Evolutionary conservation across 768 basidiomycete genomes (phyloP).

Genomic region (Gelatoporia subvermispora): DNA sequence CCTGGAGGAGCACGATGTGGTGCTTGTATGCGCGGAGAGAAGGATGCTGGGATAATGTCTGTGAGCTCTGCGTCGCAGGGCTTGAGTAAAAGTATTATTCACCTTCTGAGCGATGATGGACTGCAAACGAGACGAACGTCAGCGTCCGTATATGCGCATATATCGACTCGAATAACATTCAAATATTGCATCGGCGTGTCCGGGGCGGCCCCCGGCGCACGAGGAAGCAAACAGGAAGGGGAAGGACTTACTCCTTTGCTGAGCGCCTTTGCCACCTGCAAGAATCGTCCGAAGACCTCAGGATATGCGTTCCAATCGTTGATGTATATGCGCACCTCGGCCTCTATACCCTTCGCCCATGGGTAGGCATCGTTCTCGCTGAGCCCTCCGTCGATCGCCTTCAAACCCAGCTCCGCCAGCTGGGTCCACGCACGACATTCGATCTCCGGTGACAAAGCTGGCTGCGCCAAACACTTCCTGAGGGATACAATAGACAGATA

Average conservation of each 20-base stretch:
- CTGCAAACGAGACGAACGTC: slow-evolving; percentile 14
- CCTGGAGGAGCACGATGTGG: slow-evolving; percentile 56
- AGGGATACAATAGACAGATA: slow-evolving; percentile 52
- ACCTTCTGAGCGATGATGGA: slow-evolving; percentile 55
- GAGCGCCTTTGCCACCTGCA: slow-evolving; percentile 56
- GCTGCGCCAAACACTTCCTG: slow-evolving; percentile 46
- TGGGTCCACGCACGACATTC: slow-evolving; percentile 72
- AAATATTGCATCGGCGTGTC: no score
- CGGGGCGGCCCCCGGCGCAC: not conserved
- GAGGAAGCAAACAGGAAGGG: not conserved
- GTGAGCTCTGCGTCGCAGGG: not conserved
- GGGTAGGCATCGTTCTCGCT: slow-evolving; percentile 29
- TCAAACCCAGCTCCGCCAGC: slow-evolving; percentile 64
- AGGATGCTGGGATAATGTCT: slow-evolving; percentile 44
- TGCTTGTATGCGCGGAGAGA: slow-evolving; percentile 57
- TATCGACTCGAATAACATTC: not conserved
- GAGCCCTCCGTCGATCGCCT: slow-evolving; percentile 44
- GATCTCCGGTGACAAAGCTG: slow-evolving; percentile 47
- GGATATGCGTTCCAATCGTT: not conserved
- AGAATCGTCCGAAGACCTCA: not conserved
- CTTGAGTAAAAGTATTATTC: slow-evolving; percentile 7
- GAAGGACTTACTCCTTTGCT: slow-evolving; percentile 58
- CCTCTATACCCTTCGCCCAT: slow-evolving; percentile 48
- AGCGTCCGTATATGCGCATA: slow-evolving; percentile 31
- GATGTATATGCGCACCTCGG: slow-evolving; percentile 38